Evolutionary conservation across 164 flowering plant species (phyloP), one percentile per base, ranked within the genome.

Genomic region (Nymphaea colorata): DNA sequence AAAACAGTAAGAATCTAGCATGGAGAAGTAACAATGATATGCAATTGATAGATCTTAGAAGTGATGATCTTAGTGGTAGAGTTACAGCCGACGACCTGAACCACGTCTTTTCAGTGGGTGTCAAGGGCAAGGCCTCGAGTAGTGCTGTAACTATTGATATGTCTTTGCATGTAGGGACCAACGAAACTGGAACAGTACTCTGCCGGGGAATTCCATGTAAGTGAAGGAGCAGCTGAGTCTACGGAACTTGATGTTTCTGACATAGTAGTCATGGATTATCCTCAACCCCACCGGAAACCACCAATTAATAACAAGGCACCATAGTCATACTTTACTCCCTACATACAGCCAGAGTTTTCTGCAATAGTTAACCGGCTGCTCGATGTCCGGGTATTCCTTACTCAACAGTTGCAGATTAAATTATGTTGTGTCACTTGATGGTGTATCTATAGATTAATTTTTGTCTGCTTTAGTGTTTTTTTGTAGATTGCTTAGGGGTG

Each of bases 251-350:
- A 51, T 51, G 12, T 51, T 51, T 51, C 12, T 5, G 57, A 51
- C 14, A 61, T 61, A 4, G 79, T 71, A 11, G 81, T 59, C 4
- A 84, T 80, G 85, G 86, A 84, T 76, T 86, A 82, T 59, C 80
- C 80, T 11, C 81, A 73, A 41, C 86, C 90, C 41, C 90, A 81
- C 45, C 67, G 79, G 36, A 84, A 80, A 67, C 83, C 87, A 36
- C 90, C 87, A 17, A 86, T 84, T 74, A 85, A 83, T 75, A 86
- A 83, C 69, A 70, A 68, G 57, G 3, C 8, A 51, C 57, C 57
- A 51, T 51, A 51, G 8, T 2, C 14, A 51, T 4, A 15, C 15
- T 15, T 3, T 51, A 15, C 57, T 51, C 57, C 57, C 57, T 51
- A 10, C 57, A 51, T 51, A 4, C 14, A 51, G 57, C 57, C 57